A percentile compares a stretch with the other conserved stretches of the same genome.
phyloP scores from a whole-genome alignment of 441 rosid species.

The Populus hybrid region DNA sequence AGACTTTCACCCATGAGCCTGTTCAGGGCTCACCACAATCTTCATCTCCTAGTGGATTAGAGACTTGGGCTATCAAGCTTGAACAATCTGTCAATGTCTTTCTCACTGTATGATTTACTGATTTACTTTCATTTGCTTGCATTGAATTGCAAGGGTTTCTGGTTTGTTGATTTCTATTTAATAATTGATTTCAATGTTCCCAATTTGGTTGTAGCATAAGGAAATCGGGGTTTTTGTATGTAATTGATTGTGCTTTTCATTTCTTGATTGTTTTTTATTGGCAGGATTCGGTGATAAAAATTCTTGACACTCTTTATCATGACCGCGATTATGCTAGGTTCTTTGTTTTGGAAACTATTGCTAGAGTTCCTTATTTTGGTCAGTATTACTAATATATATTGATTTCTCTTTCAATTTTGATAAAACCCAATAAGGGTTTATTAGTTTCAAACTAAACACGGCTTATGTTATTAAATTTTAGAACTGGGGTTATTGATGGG shows the following conservation, averaged over 20 bases:
- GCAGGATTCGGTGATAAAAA: conserved; percentile 84
- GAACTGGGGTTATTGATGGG: not conserved
- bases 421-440: not conserved
- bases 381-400: conserved; percentile 19
- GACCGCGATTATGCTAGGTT: conserved; percentile 86
- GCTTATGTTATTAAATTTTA: not conserved
- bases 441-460: not conserved
- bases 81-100: conserved; percentile 76
- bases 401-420: not conserved
- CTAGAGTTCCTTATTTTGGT: conserved; percentile 97
- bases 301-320: conserved; percentile 72
- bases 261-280: conserved; percentile 10
- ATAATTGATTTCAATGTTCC: conserved; percentile 1
- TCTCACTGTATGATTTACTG: conserved; percentile 50
- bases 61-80: conserved; percentile 59
- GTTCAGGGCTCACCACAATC: conserved; percentile 22
- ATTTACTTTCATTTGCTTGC: not conserved
- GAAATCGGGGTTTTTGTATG: not conserved
- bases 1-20: conserved; percentile 27
- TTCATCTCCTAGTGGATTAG: conserved; percentile 42
- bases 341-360: conserved; percentile 90
- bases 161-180: not conserved
- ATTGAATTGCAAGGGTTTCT: not conserved
- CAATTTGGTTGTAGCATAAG: not conserved
- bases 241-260: conserved; percentile 14